phyloP scores from a whole-genome alignment of 2,329 filamentous ascomycete genomes.

The Colletotrichum sp. region DNA sequence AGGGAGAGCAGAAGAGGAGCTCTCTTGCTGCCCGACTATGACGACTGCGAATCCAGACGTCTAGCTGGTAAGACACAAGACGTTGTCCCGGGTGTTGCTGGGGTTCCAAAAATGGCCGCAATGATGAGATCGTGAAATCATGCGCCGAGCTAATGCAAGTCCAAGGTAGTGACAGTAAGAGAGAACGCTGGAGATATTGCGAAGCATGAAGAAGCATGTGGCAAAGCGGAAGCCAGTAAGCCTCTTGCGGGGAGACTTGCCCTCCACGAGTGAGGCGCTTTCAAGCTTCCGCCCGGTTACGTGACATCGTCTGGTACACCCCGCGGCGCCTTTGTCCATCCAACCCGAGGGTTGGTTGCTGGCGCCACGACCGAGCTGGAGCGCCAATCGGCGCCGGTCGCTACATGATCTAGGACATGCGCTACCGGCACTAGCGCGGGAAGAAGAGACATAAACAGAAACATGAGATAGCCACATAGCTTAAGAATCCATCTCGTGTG shows the following conservation, averaged over 20 bases:
- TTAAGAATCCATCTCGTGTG: background rate
- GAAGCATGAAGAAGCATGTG: background rate
- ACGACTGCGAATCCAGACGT: background rate
- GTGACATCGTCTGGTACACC: background rate
- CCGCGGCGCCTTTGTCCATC: background rate
- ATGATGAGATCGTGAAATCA: background rate
- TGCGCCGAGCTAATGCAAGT: background rate
- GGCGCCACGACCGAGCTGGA: background rate
- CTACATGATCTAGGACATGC: background rate
- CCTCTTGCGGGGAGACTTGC: background rate
- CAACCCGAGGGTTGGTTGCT: background rate
- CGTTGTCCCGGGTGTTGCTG: background rate
- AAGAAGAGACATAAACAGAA: background rate
- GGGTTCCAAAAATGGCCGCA: background rate
- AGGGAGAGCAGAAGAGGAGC: background rate
- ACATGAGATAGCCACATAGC: background rate
- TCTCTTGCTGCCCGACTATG: background rate
- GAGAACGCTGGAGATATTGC: background rate
- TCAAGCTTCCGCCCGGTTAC: background rate
- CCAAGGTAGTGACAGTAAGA: background rate
- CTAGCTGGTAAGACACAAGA: background rate
- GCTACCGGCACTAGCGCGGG: background rate
- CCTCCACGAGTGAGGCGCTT: background rate
- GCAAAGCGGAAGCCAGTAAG: background rate
- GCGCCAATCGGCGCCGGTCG: background rate